Evolutionary conservation across 192 early-diverging fungal genomes (phyloP).

Genomic region (Backusella mclennaniae): DNA sequence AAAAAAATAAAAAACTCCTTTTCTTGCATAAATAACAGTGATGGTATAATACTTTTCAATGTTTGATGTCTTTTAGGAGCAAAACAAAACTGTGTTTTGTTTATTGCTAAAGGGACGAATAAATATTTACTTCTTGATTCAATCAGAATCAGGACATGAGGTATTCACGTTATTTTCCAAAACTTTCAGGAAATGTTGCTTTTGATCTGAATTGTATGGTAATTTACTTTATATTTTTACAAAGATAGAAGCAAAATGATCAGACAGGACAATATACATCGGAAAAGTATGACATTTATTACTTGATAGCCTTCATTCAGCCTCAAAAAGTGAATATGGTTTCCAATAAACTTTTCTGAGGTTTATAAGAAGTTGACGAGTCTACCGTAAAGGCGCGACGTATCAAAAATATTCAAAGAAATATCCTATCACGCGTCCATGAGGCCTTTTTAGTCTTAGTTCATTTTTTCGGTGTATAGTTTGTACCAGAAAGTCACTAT

Average conservation of each 20-base stretch:
- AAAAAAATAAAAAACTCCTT: neutral
- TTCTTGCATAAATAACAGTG: neutral
- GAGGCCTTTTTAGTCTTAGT: too few species aligned
- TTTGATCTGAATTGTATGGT: neutral
- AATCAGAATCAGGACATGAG: neutral
- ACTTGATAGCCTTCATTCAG: too few species aligned
- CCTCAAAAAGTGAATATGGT: too few species aligned
- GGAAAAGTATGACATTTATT: too few species aligned
- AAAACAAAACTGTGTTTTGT: neutral
- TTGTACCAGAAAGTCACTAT: too few species aligned
- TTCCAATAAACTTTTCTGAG: too few species aligned
- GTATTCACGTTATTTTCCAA: neutral
- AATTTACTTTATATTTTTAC: neutral
- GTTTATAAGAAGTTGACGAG: too few species aligned
- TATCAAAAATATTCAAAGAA: too few species aligned
- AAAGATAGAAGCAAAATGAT: neutral
- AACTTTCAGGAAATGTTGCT: neutral
- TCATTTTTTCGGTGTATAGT: too few species aligned
- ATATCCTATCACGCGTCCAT: too few species aligned
- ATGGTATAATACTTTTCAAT: neutral
- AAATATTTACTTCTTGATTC: neutral
- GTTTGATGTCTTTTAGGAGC: neutral
- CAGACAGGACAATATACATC: too few species aligned
- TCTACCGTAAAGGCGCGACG: too few species aligned
- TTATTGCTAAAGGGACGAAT: neutral